These are phyloP conservation scores for Microcos paniculata DNA, from an alignment of 345 rosid genomes.

Conservation along the genomic window DNA sequence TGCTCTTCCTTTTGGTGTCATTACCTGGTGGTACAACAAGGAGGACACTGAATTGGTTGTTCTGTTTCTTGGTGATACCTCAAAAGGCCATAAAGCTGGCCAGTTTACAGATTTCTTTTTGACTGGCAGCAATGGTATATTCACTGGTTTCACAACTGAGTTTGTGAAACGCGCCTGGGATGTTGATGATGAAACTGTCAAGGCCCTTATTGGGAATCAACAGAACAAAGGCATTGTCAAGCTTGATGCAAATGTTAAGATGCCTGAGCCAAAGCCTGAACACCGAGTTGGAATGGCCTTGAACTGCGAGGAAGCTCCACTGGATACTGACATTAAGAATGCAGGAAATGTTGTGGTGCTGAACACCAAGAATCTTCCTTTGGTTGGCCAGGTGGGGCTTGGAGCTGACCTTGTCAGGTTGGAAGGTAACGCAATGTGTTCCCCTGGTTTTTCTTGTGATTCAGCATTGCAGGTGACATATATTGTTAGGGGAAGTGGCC, in stretches of 20 bases:
- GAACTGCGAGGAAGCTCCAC: constrained; percentile 83
- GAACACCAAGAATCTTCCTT: constrained; percentile 80
- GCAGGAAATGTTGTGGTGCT: constrained; percentile 87
- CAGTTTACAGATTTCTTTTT: constrained; percentile 77
- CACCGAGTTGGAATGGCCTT: constrained; percentile 62
- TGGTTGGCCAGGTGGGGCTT: constrained; percentile 80
- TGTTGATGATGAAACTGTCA: constrained; percentile 42
- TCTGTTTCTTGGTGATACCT: constrained; percentile 82
- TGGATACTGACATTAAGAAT: constrained; percentile 67
- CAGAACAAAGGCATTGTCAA: constrained; percentile 61
- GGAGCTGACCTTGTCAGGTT: constrained; percentile 89
- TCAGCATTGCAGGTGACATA: constrained; percentile 86
- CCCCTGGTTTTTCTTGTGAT: constrained; percentile 96
- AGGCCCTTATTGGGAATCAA: constrained; percentile 53
- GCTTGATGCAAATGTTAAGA: constrained; percentile 43
- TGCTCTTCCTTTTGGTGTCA: constrained; percentile 88
- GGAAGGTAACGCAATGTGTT: constrained; percentile 83
- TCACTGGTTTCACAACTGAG: constrained; percentile 75
- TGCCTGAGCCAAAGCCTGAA: constrained; percentile 62
- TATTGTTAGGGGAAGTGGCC: constrained; percentile 72
- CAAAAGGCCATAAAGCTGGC: constrained; percentile 74
- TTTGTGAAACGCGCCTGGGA: constrained; percentile 83
- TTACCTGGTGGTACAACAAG: constrained; percentile 88
- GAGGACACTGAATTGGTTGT: constrained; percentile 73
- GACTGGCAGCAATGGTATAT: constrained; percentile 73